Conservation (phyloP, 2,329 filamentous ascomycete genomes). For the Cryoendolithus antarcticus region DNA sequence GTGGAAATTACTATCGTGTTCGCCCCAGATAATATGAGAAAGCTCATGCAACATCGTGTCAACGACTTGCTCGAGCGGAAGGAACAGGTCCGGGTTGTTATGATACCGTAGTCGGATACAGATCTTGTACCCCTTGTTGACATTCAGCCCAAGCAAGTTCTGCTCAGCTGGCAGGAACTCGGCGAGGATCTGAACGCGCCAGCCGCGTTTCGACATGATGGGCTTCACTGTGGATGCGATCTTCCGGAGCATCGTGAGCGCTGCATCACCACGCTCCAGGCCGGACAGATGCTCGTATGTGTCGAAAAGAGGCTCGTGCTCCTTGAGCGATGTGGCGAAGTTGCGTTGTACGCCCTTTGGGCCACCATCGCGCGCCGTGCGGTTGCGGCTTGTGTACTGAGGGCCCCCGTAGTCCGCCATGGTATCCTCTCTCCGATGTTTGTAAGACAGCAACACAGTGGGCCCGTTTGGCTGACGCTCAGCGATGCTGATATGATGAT, state of each 20-base stretch:
- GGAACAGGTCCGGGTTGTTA: constrained; percentile 60
- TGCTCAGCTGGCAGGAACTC: constrained; percentile 73
- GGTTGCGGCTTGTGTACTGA: constrained; percentile 14
- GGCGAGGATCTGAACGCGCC: constrained; percentile 64
- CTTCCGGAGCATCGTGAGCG: constrained; percentile 55
- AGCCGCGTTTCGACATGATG: constrained; percentile 77
- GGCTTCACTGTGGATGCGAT: constrained; percentile 84
- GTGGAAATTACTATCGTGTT: constrained; percentile 73
- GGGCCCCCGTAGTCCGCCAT: constrained; percentile 8
- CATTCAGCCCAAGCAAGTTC: constrained; percentile 68
- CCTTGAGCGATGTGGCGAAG: constrained; percentile 27
- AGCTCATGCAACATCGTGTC: constrained; percentile 95
- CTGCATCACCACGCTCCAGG: constrained; percentile 31
- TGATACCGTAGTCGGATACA: constrained; percentile 70
- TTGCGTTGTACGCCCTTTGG: constrained; percentile 21
- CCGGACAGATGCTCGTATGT: constrained; percentile 38
- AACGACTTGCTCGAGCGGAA: constrained; percentile 65
- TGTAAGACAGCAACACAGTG: too few relatives aligned
- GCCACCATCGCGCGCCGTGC: constrained; percentile 16
- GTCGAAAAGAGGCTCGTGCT: constrained; percentile 37
- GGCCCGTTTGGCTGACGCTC: too few relatives aligned
- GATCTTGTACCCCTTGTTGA: constrained; percentile 65
- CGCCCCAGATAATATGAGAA: constrained; percentile 72
- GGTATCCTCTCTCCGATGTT: neutral
- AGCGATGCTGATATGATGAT: too few relatives aligned